phyloP scores from a whole-genome alignment of 441 rosid species.

The Populus trichocarpa region DNA sequence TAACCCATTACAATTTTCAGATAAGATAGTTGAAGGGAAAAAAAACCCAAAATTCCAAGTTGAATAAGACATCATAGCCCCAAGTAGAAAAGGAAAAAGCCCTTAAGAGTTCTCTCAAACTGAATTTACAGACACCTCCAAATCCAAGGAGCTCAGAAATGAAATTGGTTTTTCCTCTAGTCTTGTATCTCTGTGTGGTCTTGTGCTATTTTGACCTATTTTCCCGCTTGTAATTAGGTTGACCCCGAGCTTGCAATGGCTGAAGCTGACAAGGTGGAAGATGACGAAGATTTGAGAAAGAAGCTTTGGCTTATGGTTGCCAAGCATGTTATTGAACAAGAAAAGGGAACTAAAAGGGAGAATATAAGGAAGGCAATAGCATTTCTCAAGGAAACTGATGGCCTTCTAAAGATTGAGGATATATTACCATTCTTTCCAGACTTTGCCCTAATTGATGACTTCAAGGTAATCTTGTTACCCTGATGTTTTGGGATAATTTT shows the following conservation, averaged over 20 bases:
- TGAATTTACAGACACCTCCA: not conserved
- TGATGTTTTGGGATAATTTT: not conserved
- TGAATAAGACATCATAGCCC: not conserved
- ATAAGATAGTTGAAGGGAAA: not conserved
- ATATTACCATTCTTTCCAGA: constrained; percentile 98
- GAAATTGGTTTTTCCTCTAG: not conserved
- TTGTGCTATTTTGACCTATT: constrained; percentile 3
- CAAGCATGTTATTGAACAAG: constrained; percentile 93
- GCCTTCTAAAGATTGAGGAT: constrained; percentile 96
- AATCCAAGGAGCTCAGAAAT: not conserved
- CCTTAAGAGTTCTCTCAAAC: not conserved
- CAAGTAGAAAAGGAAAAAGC: not conserved
- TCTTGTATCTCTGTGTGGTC: not conserved
- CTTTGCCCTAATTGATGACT: constrained; percentile 98
- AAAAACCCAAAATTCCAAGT: not conserved
- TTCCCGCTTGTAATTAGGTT: constrained; percentile 51
- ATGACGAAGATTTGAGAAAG: constrained; percentile 98
- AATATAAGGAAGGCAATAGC: constrained; percentile 98
- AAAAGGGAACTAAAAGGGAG: constrained; percentile 97
- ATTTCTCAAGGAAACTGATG: constrained; percentile 98
- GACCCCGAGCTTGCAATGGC: constrained; percentile 99
- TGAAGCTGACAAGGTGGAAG: constrained; percentile 99
- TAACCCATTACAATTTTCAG: not conserved
- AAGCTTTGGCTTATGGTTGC: constrained; percentile 99
- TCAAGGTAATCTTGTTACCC: constrained; percentile 55